Base-by-base conservation (phyloP, 805 yeast species). In the Hanseniaspora clermontiae region DNA sequence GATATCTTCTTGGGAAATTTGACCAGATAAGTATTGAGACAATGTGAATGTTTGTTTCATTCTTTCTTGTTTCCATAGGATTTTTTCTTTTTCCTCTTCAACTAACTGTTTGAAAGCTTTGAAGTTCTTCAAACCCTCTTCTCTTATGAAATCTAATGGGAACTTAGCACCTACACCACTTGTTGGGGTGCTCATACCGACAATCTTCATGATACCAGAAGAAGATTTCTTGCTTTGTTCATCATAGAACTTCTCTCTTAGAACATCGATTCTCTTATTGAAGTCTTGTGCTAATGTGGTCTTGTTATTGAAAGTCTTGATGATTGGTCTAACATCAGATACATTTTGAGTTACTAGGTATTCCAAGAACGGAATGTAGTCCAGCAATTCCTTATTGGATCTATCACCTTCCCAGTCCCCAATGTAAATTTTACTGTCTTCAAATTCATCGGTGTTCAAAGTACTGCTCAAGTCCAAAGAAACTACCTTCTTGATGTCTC, bases 321-420 rank as follows among this genome's bases (percentile, higher is more conserved):
- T 74, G 38, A 89, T 79, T 36, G 95, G 95, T 72, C 97, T 86
- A 56, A 93, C 93, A 70, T 93, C 98, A 69, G 79, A 79, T 63
- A 86, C 75, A 61, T 73, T 75, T 70, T 88, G 95, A 15, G 95
- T 86, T 15, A 96, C 97, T 59, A 93, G 72, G 73, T 87, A 93
- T 73, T 93, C 99, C 63, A 93, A 79, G 73, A 93, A 83, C 58
- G 97, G 97, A 66, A 93, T 88, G 72, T 90, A 73, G 64, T 77
- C 77, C 62, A 93, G 76, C 65, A 93, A 77, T 57, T 77, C 75
- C 69, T 91, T 96, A 66, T 87, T 32, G 24, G 43, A 95, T 37
- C 85, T 77, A 60, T 73, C 73, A 61, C 99, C 99, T 55, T 77
- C 78, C 98, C 98, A 93, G 60, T 84, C 81, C 61, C 81, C 76